Base-by-base conservation (phyloP, 164 flowering plant species). In the Kalanchoe fedtschenkoi region DNA sequence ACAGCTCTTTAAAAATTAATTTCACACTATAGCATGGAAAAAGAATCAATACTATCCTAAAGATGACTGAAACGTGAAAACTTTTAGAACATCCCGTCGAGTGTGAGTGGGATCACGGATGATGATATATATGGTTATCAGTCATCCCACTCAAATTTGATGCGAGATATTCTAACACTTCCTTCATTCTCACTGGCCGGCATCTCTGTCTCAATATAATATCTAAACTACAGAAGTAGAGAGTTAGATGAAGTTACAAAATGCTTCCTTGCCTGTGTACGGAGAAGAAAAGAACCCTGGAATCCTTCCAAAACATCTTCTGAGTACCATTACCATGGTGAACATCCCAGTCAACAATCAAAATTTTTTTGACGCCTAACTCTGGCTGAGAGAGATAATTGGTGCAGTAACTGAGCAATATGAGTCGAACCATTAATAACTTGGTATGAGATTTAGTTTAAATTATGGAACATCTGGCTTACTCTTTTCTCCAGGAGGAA, bases 241-340 rank as follows among this genome's bases (percentile, higher is more conserved):
- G 6, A 13, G 21, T 58, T 7, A n/a, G 29, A 47, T 24, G 37
- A 17, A 2, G 30, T 55, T 28, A 30, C 41, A 41, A 16, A 21
- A 39, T 39, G 35, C 32, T 17, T 9, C 17, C 42, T 55, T 81
- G 87, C 99, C 99, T 83, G 69, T 95, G 99, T 65, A 91, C 97
- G 30, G 99, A 95, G 80, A 95, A 95, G 79, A 83, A 95, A 35
- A 95, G 71, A 68, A 95, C 99, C 61, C 89, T 84, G 60, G 95
- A 75, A 71, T 95, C 99, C 60, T 86, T 72, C 86, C 87, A 95
- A 64, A 95, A 95, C 85, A 78, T 86, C 67, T 91, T 88, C 62
- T 95, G 99, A 38, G 99, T 95, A 60, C 89, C 97, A 80, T 95
- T 95, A 33, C 99, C 99, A 80, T 95, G 99, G 72, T 95, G 99